Evolutionary conservation across 2,329 filamentous ascomycete genomes (phyloP).

Genomic region (Tolypocladium ophioglossoides): DNA sequence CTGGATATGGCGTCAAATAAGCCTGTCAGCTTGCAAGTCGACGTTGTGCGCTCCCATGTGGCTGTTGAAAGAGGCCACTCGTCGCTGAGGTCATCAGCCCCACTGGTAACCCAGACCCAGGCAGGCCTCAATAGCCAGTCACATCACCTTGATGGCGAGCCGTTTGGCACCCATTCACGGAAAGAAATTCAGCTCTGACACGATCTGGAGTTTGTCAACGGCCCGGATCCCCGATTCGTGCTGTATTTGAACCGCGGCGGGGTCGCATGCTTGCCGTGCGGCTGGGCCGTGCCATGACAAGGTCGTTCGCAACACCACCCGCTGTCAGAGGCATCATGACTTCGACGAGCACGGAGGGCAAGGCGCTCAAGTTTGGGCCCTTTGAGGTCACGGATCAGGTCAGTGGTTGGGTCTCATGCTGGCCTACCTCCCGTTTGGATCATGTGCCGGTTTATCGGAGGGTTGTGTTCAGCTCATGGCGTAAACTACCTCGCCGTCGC

Average conservation of each 20-base stretch:
- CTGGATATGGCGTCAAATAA: background rate
- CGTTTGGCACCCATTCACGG: background rate
- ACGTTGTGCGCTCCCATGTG: too few species aligned
- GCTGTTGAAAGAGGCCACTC: background rate
- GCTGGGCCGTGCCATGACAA: background rate
- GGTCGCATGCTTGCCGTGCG: background rate
- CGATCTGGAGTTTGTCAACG: background rate
- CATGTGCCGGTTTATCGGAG: background rate
- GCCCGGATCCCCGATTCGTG: background rate
- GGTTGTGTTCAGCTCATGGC: background rate
- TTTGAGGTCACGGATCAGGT: constrained; percentile 70
- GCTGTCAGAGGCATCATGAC: constrained; percentile 18
- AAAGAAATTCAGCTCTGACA: background rate
- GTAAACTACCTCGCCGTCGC: background rate
- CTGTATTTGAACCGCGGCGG: background rate
- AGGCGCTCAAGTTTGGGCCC: constrained; percentile 56
- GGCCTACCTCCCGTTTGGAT: too few species aligned
- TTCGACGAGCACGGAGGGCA: constrained; percentile 12
- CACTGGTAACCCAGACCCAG: background rate
- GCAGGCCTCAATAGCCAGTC: background rate
- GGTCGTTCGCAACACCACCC: constrained; percentile 4
- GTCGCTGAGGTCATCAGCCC: background rate
- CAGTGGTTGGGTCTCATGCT: constrained; percentile 9
- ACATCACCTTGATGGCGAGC: background rate
- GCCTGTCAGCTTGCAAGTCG: too few species aligned